These are phyloP conservation scores for Cryptococcus maquisensis DNA, from an alignment of 1,284 basidiomycete genomes.

Conservation along the genomic window DNA sequence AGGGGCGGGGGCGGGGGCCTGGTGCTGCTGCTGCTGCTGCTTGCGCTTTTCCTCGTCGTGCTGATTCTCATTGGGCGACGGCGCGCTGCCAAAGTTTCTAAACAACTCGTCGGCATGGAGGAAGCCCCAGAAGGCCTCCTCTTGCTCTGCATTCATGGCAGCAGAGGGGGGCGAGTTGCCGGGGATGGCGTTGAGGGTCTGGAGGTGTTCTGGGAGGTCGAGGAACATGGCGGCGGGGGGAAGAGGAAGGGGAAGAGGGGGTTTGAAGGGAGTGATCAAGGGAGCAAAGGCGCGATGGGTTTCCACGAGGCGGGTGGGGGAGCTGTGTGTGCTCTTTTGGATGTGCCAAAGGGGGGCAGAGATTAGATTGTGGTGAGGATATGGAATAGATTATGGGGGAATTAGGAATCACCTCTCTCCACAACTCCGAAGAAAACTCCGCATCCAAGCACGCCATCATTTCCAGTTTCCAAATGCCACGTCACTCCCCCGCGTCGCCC, in stretches of 20 bases:
- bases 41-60: constrained; percentile 5
- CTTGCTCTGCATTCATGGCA: constrained; percentile 34
- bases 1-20: constrained; percentile 4
- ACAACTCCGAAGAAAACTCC: no score
- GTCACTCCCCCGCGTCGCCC: no score
- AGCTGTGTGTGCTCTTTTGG: no score
- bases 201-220: constrained; percentile 35
- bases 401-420: no score
- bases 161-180: constrained; percentile 34
- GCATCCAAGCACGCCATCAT: no score
- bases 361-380: no score
- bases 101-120: constrained; percentile 45
- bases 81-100: constrained; percentile 34
- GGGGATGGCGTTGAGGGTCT: constrained; percentile 32
- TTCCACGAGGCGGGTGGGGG: no score
- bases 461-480: no score
- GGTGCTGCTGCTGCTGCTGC: constrained; percentile 1
- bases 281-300: no score
- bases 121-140: constrained; percentile 45
- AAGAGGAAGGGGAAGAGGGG: background rate
- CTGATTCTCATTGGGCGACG: constrained; percentile 24
- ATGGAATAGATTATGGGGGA: no score
- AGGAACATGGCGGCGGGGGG: constrained; percentile 22
- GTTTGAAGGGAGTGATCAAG: no score
- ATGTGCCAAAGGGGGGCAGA: no score